Evolutionary conservation across 176 grass and related monocot species (phyloP).

Genomic region (sorghum (Sorghum bicolor)): Sorghum_bicolor_NCBIv3 NC_012877.2:9719501-9720000

Average conservation of each 20-base stretch:
- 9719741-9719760: constrained; percentile 86
- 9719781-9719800: constrained; percentile 83
- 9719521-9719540: neutral
- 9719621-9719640: neutral
- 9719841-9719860: constrained; percentile 85
- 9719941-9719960: neutral
- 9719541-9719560: neutral
- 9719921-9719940: neutral
- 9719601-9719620: neutral
- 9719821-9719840: constrained; percentile 81
- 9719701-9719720: constrained; percentile 91
- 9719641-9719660: constrained; percentile 66
- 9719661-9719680: constrained; percentile 76
- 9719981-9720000: neutral
- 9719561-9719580: neutral
- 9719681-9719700: constrained; percentile 95
- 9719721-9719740: constrained; percentile 75
- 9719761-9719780: constrained; percentile 84
- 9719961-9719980: neutral
- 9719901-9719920: neutral
- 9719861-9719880: constrained; percentile 82
- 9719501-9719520: neutral
- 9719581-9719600: neutral
- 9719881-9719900: constrained; percentile 28
- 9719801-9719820: constrained; percentile 87